These are phyloP conservation scores for Aspergillus conjunctus DNA, from an alignment of 495 filamentous ascomycete species.

Conservation along the genomic window DNA sequence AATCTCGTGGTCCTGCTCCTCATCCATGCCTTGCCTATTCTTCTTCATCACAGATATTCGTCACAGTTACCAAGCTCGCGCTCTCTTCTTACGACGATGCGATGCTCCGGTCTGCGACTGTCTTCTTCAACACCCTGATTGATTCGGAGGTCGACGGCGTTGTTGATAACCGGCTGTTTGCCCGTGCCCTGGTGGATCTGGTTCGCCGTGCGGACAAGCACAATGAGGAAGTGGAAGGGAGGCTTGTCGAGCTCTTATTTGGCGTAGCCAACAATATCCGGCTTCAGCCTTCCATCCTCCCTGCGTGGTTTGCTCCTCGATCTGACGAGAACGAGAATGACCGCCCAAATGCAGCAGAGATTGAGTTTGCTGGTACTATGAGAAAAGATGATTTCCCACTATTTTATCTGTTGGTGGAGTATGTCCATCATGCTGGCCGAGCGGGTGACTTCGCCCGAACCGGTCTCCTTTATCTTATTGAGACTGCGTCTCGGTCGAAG, in stretches of 20 bases:
- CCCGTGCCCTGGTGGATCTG: conserved; percentile 78
- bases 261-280: conserved; percentile 94
- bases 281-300: conserved; percentile 77
- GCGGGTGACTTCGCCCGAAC: conserved; percentile 97
- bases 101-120: conserved; percentile 78
- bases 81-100: conserved; percentile 74
- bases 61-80: conserved; percentile 82
- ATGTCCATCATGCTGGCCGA: conserved; percentile 90
- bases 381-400: conserved; percentile 93
- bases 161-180: conserved; percentile 80
- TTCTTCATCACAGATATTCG: conserved; percentile 81
- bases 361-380: conserved; percentile 76
- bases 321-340: conserved; percentile 44
- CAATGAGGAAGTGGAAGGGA: conserved; percentile 75
- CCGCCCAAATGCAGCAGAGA: conserved; percentile 50
- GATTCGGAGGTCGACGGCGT: conserved; percentile 96
- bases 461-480: conserved; percentile 92
- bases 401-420: conserved; percentile 93
- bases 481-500: conserved; percentile 80
- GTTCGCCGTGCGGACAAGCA: conserved; percentile 58
- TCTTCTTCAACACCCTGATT: conserved; percentile 84
- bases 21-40: conserved; percentile 88
- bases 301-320: conserved; percentile 76
- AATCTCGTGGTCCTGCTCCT: conserved; percentile 81
- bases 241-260: conserved; percentile 89